A percentile compares a stretch with the other conserved stretches of the same genome.
These are phyloP conservation scores for Tieghemostelium lacteum DNA, from an alignment of 78 protist genomes.

Conservation along the genomic window DNA sequence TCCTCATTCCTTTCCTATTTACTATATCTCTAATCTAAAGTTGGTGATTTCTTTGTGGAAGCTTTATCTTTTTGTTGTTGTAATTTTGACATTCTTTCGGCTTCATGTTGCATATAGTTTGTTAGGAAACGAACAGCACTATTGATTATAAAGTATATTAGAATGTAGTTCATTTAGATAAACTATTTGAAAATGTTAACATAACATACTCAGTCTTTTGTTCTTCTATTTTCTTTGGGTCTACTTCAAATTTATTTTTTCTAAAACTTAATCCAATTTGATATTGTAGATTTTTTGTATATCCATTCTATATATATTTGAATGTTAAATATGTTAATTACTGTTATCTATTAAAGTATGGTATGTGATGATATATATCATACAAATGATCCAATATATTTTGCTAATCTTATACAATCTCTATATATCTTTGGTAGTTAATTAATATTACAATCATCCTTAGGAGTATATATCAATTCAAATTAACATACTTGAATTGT, in stretches of 20 bases:
- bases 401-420: constrained; percentile 67
- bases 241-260: constrained; percentile 18
- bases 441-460: no score
- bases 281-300: constrained; percentile 3
- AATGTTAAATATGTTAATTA: not conserved
- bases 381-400: constrained; percentile 64
- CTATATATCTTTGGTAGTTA: constrained; percentile 38
- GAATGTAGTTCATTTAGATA: not conserved
- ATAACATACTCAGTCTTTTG: constrained; percentile 55
- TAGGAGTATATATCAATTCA: no score
- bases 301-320: constrained; percentile 30
- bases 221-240: constrained; percentile 55
- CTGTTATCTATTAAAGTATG: not conserved
- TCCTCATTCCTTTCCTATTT: no score
- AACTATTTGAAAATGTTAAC: not conserved
- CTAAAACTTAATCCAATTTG: constrained; percentile 27
- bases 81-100: constrained; percentile 39
- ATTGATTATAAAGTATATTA: not conserved
- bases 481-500: no score
- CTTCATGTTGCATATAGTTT: constrained; percentile 76
- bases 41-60: constrained; percentile 5
- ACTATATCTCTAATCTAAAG: constrained; percentile 53
- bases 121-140: constrained; percentile 68
- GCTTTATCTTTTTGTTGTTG: constrained; percentile 7
- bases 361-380: not conserved